Percentiles rank a stretch among this genome's conserved stretches.
These are phyloP conservation scores for Malassezia yamatoensis DNA, from an alignment of 1,284 basidiomycete genomes.

Conservation along the genomic window DNA sequence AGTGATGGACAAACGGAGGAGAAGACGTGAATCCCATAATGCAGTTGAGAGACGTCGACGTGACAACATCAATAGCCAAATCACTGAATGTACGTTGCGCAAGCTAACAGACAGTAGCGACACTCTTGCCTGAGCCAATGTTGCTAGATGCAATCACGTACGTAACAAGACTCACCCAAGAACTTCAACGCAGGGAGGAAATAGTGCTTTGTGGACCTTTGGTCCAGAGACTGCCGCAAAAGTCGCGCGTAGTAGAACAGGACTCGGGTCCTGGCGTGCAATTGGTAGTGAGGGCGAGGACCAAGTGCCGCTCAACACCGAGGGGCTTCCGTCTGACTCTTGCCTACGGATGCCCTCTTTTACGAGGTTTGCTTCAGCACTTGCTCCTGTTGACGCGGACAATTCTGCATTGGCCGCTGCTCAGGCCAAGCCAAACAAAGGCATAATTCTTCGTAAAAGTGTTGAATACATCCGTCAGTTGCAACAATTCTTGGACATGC, in stretches of 20 bases:
- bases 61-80: conserved; percentile 90
- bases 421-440: conserved; percentile 46
- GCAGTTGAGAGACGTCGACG: conserved; percentile 74
- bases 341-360: conserved; percentile 24
- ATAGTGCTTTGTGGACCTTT: conserved; percentile 20
- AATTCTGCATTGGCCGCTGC: conserved; percentile 35
- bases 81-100: conserved; percentile 56
- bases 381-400: conserved; percentile 32
- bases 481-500: conserved; percentile 41
- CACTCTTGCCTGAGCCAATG: conserved; percentile 64
- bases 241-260: neutral
- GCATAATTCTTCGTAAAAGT: conserved; percentile 43
- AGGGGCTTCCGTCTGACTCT: conserved; percentile 7
- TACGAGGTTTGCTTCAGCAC: conserved; percentile 25
- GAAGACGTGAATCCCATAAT: conserved; percentile 74
- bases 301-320: conserved; percentile 11
- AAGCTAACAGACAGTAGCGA: conserved; percentile 54
- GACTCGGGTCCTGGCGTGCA: neutral
- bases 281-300: neutral
- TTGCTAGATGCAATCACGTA: conserved; percentile 32
- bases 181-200: conserved; percentile 30
- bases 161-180: conserved; percentile 18
- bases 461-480: conserved; percentile 45
- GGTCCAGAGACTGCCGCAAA: neutral
- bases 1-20: conserved; percentile 60